These are phyloP conservation scores for Coemansia sp. DNA, from an alignment of 192 early-diverging fungal species.

Conservation along the genomic window DNA sequence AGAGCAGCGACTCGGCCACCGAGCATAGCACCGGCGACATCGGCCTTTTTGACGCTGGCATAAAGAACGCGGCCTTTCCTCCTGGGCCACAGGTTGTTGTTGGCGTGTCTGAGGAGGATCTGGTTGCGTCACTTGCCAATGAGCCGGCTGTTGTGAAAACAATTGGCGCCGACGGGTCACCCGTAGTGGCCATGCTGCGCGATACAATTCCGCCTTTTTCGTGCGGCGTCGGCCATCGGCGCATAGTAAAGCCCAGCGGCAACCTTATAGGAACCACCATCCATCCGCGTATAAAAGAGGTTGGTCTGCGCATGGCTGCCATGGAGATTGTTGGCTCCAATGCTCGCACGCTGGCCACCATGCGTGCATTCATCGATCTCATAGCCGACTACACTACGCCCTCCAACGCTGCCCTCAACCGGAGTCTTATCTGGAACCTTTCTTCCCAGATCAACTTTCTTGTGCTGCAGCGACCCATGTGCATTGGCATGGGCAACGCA, in stretches of 20 bases:
- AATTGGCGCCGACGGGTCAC: conserved; percentile 13
- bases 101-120: conserved; percentile 42
- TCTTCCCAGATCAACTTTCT: conserved; percentile 91
- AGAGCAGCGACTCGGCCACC: conserved; percentile 17
- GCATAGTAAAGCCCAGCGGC: conserved; percentile 26
- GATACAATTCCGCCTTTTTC: conserved; percentile 44
- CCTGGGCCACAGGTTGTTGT: conserved; percentile 48
- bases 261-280: conserved; percentile 49
- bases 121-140: conserved; percentile 20
- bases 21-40: conserved; percentile 30
- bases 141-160: conserved; percentile 31
- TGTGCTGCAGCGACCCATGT: conserved; percentile 77
- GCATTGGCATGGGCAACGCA: conserved; percentile 91
- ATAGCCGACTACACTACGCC: conserved; percentile 94
- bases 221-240: conserved; percentile 40
- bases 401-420: conserved; percentile 68
- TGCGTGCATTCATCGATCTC: conserved; percentile 81
- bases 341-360: conserved; percentile 85
- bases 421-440: conserved; percentile 79
- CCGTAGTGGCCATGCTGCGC: conserved; percentile 27
- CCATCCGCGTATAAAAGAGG: conserved; percentile 81
- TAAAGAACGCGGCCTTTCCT: conserved; percentile 41
- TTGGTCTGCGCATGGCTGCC: conserved; percentile 86
- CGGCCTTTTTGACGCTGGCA: conserved; percentile 31
- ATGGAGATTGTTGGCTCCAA: conserved; percentile 89